A percentile compares a stretch with the other conserved stretches of the same genome.
Evolutionary conservation across 768 basidiomycete species (phyloP).

Genomic region (Podaxis sp.): DNA sequence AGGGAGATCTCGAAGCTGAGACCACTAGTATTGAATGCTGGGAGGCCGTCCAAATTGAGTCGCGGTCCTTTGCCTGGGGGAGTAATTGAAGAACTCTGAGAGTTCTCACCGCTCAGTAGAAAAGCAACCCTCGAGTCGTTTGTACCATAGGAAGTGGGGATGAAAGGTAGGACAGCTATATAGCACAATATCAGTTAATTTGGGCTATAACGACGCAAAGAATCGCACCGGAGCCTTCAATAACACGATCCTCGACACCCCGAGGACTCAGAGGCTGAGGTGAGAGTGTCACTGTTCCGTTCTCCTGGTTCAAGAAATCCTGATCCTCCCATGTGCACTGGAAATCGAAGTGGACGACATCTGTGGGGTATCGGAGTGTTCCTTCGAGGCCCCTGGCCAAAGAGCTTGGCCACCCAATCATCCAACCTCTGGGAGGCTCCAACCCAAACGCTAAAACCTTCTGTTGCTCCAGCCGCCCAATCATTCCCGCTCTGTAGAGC

Average conservation of each 20-base stretch:
- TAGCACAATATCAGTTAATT: not conserved
- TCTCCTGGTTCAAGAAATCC: not conserved
- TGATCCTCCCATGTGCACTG: not conserved
- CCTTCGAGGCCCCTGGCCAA: not conserved
- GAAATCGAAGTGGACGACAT: not conserved
- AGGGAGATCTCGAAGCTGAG: not conserved
- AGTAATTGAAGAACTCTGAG: not conserved
- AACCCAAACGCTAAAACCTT: not conserved
- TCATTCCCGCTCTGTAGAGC: not conserved
- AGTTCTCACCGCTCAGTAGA: not conserved
- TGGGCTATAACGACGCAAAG: not conserved
- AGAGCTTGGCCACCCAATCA: not conserved
- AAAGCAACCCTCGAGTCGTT: not conserved
- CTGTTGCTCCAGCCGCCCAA: not conserved
- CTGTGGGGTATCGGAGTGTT: not conserved
- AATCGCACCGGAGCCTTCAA: not conserved
- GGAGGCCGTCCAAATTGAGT: not conserved
- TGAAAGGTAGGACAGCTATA: not conserved
- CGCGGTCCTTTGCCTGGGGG: not conserved
- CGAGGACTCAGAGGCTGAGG: not conserved
- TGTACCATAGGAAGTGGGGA: not conserved
- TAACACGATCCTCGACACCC: not conserved
- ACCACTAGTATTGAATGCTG: not conserved
- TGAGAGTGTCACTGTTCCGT: not conserved
- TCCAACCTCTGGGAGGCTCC: not conserved